Evolutionary conservation across 139 green algal genomes (phyloP).

Genomic region (Closterium sp.): DNA sequence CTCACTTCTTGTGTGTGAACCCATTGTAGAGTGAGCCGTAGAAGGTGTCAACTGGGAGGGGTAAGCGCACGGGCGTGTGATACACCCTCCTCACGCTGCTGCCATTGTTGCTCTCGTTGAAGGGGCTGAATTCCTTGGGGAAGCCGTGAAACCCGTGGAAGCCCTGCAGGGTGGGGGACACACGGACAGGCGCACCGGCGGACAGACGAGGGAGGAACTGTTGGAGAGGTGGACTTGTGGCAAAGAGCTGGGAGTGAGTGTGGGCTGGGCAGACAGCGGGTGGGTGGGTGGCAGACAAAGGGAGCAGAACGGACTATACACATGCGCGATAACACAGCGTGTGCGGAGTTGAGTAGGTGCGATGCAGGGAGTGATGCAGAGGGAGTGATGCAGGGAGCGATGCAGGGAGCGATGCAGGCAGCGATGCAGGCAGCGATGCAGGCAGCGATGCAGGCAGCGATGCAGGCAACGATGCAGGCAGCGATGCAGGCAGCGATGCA

Average conservation of each 20-base stretch:
- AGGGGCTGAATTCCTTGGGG: neutral
- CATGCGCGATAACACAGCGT: neutral
- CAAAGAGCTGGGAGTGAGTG: no score
- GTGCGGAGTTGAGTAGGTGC: neutral
- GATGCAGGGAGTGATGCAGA: neutral
- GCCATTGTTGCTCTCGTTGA: neutral
- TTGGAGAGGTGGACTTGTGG: no score
- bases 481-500: neutral
- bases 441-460: neutral
- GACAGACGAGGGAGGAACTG: no score
- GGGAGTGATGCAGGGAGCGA: no score
- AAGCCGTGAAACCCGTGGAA: neutral
- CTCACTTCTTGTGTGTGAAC: neutral
- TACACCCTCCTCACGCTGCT: neutral
- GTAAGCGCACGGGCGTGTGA: neutral
- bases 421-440: neutral
- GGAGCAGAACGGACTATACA: neutral
- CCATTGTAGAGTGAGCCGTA: no score
- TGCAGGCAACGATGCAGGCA: neutral
- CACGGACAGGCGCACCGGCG: neutral
- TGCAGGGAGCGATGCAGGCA: neutral
- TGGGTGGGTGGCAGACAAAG: neutral
- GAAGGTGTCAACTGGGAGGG: neutral
- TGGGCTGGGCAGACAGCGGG: neutral
- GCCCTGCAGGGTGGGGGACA: neutral